Evolutionary conservation across 2,329 filamentous ascomycete genomes (phyloP), one percentile per base, ranked within the genome.

Genomic region (Neocatenulostroma microsporum): DNA sequence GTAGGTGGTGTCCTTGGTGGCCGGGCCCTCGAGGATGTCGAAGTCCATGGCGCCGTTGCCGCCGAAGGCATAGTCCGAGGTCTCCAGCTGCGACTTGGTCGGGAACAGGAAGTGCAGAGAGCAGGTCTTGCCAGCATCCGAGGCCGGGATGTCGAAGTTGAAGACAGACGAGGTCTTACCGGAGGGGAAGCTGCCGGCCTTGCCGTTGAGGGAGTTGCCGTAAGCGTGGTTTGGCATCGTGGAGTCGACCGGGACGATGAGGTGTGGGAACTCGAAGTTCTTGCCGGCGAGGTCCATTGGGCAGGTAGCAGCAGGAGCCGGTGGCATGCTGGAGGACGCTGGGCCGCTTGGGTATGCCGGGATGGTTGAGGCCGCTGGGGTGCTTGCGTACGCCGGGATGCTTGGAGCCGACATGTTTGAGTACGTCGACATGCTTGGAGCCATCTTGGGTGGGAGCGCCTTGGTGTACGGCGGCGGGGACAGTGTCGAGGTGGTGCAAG

Each of bases 61-160:
- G 21, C 26, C 42, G 51, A 72, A 73, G 13, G 60, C 70, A 58
- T 66, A 80, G 9, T 66, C 64, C 0, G 76, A 78, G 2, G 76
- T 78, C 58, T 75, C 60, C n/a, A 81, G 70, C 21, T 78, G 58
- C 12, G 64, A 50, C 43, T 74, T 58, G 34, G 63, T 47, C 9
- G 80, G 80, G 60, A 82, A 73, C 29, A 81, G 64, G 70, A 84
- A 84, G 39, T 78, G 63, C 7, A 83, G 63, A 37, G 68, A 72
- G 63, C 80, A 84, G 5, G 62, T 73, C 60, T 75, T 74, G 47
- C 73, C 74, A 7, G 63, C 48, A 48, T 75, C 68, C 4, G 61
- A 58, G 3, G 58, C 44, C 1, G 73, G 73, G 28, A 84, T 73
- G 51, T 81, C 76, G 60, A 84, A 84, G 64, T 81, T 81, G 70